Evolutionary conservation across 192 early-diverging fungal species (phyloP).

Genomic region (Coemansia reversa): DNA sequence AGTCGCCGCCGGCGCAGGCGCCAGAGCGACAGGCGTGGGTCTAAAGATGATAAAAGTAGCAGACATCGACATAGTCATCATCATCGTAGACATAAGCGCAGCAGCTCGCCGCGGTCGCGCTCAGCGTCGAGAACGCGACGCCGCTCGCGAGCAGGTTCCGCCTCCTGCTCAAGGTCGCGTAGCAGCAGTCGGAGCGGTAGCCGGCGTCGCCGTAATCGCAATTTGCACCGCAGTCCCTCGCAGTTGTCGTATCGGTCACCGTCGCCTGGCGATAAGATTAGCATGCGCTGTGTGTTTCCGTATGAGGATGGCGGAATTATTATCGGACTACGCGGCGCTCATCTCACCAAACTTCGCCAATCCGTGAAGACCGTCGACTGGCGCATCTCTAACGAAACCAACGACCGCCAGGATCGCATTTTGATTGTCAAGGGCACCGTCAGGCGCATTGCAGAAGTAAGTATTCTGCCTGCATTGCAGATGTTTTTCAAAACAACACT

Average conservation of each 20-base stretch:
- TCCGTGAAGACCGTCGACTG: constrained; percentile 39
- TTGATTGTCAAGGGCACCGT: constrained; percentile 45
- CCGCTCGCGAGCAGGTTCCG: constrained; percentile 19
- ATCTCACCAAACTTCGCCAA: constrained; percentile 49
- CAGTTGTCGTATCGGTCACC: constrained; percentile 23
- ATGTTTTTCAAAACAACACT: neutral
- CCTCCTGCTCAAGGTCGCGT: constrained; percentile 24
- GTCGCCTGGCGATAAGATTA: constrained; percentile 28
- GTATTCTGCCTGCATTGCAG: constrained; percentile 1
- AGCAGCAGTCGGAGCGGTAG: constrained; percentile 18
- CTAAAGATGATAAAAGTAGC: constrained; percentile 18
- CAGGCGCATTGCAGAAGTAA: constrained; percentile 42
- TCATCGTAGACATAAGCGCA: constrained; percentile 20
- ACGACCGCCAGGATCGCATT: constrained; percentile 52
- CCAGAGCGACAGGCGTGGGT: constrained; percentile 15
- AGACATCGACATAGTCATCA: constrained; percentile 18
- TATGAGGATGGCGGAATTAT: constrained; percentile 56
- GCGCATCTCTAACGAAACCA: constrained; percentile 56
- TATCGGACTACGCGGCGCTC: constrained; percentile 52
- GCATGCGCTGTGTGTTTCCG: constrained; percentile 53
- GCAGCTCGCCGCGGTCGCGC: constrained; percentile 31
- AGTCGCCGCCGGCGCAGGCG: constrained; percentile 7
- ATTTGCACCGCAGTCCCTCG: constrained; percentile 12
- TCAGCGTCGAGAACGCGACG: constrained; percentile 17
- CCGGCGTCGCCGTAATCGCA: constrained; percentile 15